Evolutionary conservation across 2,329 filamentous ascomycete genomes (phyloP), one percentile per base, ranked within the genome.

Genomic region (Elsinoe batatas): DNA sequence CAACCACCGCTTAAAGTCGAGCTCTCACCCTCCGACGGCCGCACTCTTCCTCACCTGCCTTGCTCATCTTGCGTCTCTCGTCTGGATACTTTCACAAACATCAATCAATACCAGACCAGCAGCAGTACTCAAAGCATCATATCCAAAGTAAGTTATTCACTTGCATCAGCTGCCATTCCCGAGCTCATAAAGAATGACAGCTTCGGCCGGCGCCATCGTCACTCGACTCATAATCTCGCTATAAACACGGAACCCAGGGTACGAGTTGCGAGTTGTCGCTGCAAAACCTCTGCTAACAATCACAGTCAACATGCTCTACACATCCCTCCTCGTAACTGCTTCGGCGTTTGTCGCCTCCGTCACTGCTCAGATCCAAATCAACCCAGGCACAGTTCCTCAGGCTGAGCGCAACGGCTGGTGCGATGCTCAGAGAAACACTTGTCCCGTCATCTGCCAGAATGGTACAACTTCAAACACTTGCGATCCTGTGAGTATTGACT

Each of bases 371-470:
- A 71, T 69, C 62, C 66, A 65, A 44, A 73, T 81, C 65, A 64
- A 73, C 59, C 62, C 75, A 54, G 67, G 60, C 63, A 53, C 61
- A 26, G 69, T 81, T 40, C 59, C 66, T 40, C n/a, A 63, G 2
- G 54, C 64, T 40, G 61, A 65, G 20, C 70, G 70, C 60, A 61
- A 68, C 64, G 61, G 70, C 57, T 85, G 81, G 81, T 86, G 83
- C 66, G 67, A 69, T 54, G 79, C 74, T 60, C 72, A 85, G 71
- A 69, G 70, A 58, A 81, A 81, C 69, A 76, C 75, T 43, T 86
- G 83, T 71, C 79, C 78, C 13, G 66, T 75, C 57, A 74, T 85
- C 60, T 86, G 83, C 70, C 74, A 74, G 57, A 64, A 67, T 60
- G 69, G 73, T 61, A 55, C 53, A 5, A 69, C 65, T 59, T 63